Evolutionary conservation across 306 rosid genomes (phyloP).

Genomic region (Sicyos baderoa): DNA sequence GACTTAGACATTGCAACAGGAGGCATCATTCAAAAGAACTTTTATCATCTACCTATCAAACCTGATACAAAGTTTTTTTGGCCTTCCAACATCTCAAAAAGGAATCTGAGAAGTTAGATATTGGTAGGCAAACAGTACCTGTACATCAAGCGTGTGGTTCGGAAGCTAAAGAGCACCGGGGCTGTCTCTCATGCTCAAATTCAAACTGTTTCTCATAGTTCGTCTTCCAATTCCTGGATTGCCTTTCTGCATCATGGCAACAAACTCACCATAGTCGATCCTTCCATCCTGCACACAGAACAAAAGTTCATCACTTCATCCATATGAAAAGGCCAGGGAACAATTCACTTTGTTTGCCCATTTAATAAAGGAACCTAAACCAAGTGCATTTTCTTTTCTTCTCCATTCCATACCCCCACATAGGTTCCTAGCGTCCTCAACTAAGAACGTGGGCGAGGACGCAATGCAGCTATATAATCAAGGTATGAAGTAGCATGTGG

Average conservation of each 20-base stretch:
- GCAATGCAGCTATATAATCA: no score
- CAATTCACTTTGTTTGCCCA: not conserved
- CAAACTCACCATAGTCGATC: constrained; percentile 67
- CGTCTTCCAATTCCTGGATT: constrained; percentile 69
- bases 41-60: not conserved
- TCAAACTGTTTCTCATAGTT: constrained; percentile 36
- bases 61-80: not conserved
- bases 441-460: not conserved
- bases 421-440: not conserved
- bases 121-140: not conserved
- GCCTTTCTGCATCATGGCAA: constrained; percentile 78
- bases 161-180: constrained; percentile 15
- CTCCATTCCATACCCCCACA: not conserved
- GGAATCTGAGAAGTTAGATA: not conserved
- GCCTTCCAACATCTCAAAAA: not conserved
- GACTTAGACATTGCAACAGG: constrained; percentile 4
- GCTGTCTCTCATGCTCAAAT: constrained; percentile 62
- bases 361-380: not conserved
- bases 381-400: not conserved
- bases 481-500: not conserved
- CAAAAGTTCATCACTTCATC: not conserved
- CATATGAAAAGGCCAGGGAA: not conserved
- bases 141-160: not conserved
- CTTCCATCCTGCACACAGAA: constrained; percentile 48
- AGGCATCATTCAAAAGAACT: not conserved